Base-by-base conservation (phyloP, 768 basidiomycete genomes). In the Lactarius indigo region DNA sequence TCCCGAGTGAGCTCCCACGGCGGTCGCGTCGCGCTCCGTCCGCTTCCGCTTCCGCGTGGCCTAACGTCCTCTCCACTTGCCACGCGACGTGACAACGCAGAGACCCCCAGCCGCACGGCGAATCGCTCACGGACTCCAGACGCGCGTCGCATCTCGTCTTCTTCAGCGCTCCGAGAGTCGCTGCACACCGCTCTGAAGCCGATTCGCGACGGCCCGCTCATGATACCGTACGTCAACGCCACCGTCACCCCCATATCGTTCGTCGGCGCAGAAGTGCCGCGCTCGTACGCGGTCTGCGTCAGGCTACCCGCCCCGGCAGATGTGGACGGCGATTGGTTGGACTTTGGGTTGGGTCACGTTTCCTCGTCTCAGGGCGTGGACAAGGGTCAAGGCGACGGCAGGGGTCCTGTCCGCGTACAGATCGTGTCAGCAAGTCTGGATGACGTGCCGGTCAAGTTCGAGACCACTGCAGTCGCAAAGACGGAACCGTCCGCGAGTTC, bases 281-380 rank as follows among this genome's bases (percentile, higher is more conserved):
- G 78, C 42, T 80, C 80, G 41, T 89, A 91, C 69, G 87, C 84
- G 23, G 88, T 91, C 57, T 81, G 83, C 30, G 70, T 89, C 23
- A 75, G 69, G 61, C 74, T 91, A 30, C 83, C 84, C 52, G 83
- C 84, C 10, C 88, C 88, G 23, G 75, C 80, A 17, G 81, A 86
- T 39, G 72, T 79, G n/a, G 84, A 84, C 63, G 83, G 84, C n/a
- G 88, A 87, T 59, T 89, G 85, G 86, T 78, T 92, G 23, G 90
- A 91, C 74, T 91, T 92, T 71, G 90, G 89, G 31, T 78, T 92
- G 59, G 86, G 85, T 2, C 78, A 83, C 61, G 76, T 75, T n/a
- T 69, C 68, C 50, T 62, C 70, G 33, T 71, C 72, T 30, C 44
- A 73, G 59, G 66, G 75, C 30, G 61, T 68, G 15, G 61, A 64